phyloP scores from a whole-genome alignment of 2,329 filamentous ascomycete species.

The Fusarium scirpi region DNA sequence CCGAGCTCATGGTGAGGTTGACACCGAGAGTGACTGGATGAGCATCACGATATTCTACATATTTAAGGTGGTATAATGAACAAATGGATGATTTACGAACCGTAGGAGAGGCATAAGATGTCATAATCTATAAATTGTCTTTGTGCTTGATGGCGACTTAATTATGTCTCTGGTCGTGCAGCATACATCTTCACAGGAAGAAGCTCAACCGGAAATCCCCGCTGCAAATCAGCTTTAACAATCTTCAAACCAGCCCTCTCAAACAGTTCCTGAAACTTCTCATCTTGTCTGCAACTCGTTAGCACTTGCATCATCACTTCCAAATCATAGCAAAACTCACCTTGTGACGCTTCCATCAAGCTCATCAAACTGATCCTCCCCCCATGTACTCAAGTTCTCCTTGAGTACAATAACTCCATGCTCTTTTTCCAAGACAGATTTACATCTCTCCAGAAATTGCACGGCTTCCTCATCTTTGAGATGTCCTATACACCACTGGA shows the following conservation, averaged over 20 bases:
- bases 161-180: slow-evolving; percentile 63
- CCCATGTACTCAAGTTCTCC: slow-evolving; percentile 76
- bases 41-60: too few relatives aligned
- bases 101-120: too few relatives aligned
- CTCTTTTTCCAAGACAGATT: slow-evolving; percentile 50
- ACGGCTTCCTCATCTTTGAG: slow-evolving; percentile 80
- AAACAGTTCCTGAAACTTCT: slow-evolving; percentile 78
- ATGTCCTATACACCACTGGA: slow-evolving; percentile 90
- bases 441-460: slow-evolving; percentile 73
- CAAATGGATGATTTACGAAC: neutral
- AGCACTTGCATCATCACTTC: rapidly evolving
- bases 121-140: neutral
- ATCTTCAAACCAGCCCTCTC: slow-evolving; percentile 74
- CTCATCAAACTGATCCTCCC: slow-evolving; percentile 78
- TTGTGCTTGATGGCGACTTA: neutral
- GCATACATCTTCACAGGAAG: slow-evolving; percentile 85
- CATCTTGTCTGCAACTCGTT: slow-evolving; percentile 61
- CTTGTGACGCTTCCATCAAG: slow-evolving; percentile 82
- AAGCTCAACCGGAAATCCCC: slow-evolving; percentile 73
- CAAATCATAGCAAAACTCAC: slow-evolving; percentile 49
- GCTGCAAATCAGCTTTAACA: slow-evolving; percentile 78
- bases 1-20: slow-evolving; percentile 46
- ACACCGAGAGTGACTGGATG: neutral
- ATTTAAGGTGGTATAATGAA: neutral
- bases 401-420: slow-evolving; percentile 53